A percentile compares a stretch with the other conserved stretches of the same genome.
Conservation (phyloP, 345 rosid species). For the Populus deltoides region DNA sequence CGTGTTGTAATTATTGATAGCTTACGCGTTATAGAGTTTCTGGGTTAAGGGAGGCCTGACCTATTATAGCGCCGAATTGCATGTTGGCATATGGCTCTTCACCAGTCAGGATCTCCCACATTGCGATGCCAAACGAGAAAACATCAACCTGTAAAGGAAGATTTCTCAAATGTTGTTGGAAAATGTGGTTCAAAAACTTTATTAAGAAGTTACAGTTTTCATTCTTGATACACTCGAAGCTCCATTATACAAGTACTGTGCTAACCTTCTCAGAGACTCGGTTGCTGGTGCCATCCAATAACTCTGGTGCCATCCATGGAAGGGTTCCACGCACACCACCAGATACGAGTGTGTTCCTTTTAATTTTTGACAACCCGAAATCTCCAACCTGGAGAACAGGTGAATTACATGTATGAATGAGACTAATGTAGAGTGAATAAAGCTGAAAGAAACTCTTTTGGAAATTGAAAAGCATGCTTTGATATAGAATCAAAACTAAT, state of each 20-base stretch:
- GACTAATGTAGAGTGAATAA: neutral
- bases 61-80: slow-evolving; percentile 96
- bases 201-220: too few species aligned
- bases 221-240: neutral
- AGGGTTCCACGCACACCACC: slow-evolving; percentile 96
- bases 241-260: neutral
- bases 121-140: slow-evolving; percentile 76
- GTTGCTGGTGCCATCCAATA: slow-evolving; percentile 70
- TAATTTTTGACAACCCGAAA: slow-evolving; percentile 91
- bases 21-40: too few species aligned
- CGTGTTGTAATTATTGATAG: too few species aligned
- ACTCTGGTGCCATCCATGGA: slow-evolving; percentile 98
- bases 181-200: neutral
- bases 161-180: neutral
- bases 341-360: slow-evolving; percentile 78
- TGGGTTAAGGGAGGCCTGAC: slow-evolving; percentile 30
- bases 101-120: slow-evolving; percentile 86
- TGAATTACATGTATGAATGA: neutral
- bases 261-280: slow-evolving; percentile 83
- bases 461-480: neutral
- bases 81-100: slow-evolving; percentile 88
- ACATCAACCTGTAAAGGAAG: slow-evolving; percentile 71
- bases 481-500: neutral
- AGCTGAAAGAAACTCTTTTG: neutral
- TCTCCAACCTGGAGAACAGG: slow-evolving; percentile 68